Evolutionary conservation across 2,329 filamentous ascomycete species (phyloP), one percentile per base, ranked within the genome.

Genomic region (Metarhizium robertsii): DNA sequence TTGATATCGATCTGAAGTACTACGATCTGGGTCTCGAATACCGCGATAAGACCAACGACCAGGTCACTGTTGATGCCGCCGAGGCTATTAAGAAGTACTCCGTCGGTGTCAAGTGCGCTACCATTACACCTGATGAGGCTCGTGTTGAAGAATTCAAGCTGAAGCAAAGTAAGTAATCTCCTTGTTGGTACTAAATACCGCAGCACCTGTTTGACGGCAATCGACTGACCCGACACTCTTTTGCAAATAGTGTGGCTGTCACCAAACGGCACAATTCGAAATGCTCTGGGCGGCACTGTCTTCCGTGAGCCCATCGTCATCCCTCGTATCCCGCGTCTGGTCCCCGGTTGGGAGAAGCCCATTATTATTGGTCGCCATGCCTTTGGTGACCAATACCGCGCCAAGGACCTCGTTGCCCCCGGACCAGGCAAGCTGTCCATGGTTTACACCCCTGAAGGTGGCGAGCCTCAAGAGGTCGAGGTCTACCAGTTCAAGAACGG

Each of bases 271-370:
- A 99, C 84, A 59, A 87, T 87, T 75, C 80, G 84, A 64, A 87
- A 87, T 67, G 78, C 78, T 58, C 80, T 87, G 52, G 92, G 92
- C 66, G 94, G 94, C 69, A 99, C 94, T 67, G 92, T 99, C 67
- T 99, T 99, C 87, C 89, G 94, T 73, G 94, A 96, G 76, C 94
- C 94, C 66, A 99, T 99, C 66, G 90, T 99, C 69, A 97, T 99
- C 67, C 88, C 88, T 64, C 84, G 86, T 67, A 90, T 99, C 61
- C 94, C 94, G 57, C 88, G 92, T 67, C 85, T 99, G 56, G 90
- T 99, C 53, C 91, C 90, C 50, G 91, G 92, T 74, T 99, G 94
- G 94, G 92, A 95, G 81, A 92, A 96, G 79, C 91, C 94, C 72
- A 99, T 99, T 75, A 94, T 97, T 72, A 97, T 99, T 71, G 94